phyloP scores from a whole-genome alignment of 352 stramenopile species.

The Phytophthora cryptogea region DNA sequence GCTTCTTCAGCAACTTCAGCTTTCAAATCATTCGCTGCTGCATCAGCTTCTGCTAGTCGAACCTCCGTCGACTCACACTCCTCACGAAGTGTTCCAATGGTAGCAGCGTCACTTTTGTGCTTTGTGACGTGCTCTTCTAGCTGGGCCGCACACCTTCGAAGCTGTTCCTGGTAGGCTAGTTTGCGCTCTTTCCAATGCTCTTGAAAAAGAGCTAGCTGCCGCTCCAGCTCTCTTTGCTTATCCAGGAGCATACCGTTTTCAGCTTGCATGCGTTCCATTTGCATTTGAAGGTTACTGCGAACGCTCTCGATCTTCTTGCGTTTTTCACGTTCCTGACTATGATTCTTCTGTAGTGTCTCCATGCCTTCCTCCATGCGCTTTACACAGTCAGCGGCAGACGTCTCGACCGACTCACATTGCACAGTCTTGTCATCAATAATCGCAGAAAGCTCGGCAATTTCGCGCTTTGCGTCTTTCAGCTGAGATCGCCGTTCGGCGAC shows the following conservation, averaged over 20 bases:
- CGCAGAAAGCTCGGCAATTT: slow-evolving; percentile 33
- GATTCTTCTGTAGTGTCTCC: slow-evolving; percentile 38
- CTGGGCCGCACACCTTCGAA: slow-evolving; percentile 34
- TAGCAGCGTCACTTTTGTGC: slow-evolving; percentile 43
- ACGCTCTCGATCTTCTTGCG: slow-evolving; percentile 52
- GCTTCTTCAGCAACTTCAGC: slow-evolving; percentile 35
- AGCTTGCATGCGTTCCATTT: slow-evolving; percentile 42
- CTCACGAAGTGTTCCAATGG: slow-evolving; percentile 43
- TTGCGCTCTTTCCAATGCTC: slow-evolving; percentile 58
- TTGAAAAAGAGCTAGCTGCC: slow-evolving; percentile 38
- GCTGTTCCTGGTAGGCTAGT: slow-evolving; percentile 45
- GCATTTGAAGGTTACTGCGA: slow-evolving; percentile 37
- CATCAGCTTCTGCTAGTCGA: slow-evolving; percentile 27
- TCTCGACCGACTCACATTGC: slow-evolving; percentile 47
- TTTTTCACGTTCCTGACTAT: slow-evolving; percentile 49
- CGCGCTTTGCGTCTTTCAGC: slow-evolving; percentile 41
- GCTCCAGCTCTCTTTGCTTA: slow-evolving; percentile 42
- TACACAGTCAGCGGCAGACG: slow-evolving; percentile 51
- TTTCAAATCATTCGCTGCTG: slow-evolving; percentile 24
- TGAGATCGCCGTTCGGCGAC: slow-evolving; percentile 31
- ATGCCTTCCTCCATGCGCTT: slow-evolving; percentile 44
- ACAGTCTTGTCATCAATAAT: slow-evolving; percentile 43
- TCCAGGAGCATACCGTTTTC: slow-evolving; percentile 36
- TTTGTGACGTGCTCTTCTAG: slow-evolving; percentile 39
- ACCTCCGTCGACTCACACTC: slow-evolving; percentile 40